Evolutionary conservation across 106 monocot genomes (phyloP), one percentile per base, ranked within the genome.

Genomic region (Platanthera guangdongensis): DNA sequence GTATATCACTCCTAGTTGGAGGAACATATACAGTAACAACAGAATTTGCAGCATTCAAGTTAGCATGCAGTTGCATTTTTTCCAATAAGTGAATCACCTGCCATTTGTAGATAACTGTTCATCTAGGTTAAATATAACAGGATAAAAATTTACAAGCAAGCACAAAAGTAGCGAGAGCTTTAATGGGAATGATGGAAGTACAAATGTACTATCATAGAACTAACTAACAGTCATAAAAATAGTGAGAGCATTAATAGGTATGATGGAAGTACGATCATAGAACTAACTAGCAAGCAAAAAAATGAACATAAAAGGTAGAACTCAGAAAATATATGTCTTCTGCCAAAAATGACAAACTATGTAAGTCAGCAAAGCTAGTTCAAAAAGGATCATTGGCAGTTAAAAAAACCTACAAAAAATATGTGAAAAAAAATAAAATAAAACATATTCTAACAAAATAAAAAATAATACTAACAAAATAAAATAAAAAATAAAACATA

Each of bases 1-100:
- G 89, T 80, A 99, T 86, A 52, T 99, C 94, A 85, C 94, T 99
- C 82, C 97, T 89, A 71, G 97, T 99, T 2, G 97, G 97, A 83
- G 97, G 97, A 50, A 92, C 88, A 65, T 83, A 86, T 4, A 97
- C 84, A 47, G 47, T 62, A 46, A 94, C 86, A 60, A 45, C 82
- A 81, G 57, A 47, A 13, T 85, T 76, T 75, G 73, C 86, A 77
- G 77, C 74, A 45, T 28, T 53, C 39, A 80, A n/a, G 5, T 87
- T 85, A 67, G 92, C 86, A 81, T 83, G 80, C 50, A 99, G 46
- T 86, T 94, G 94, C 97, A 94, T 99, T 82, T 90, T 99, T 73
- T 92, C 90, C 84, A 99, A 83, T 48, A 99, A 90, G 14, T 74
- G 57, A 77, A 94, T 77, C 52, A 92, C 97, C 97, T 99, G 74